Evolutionary conservation across 208 protist species (phyloP).

Genomic region (Strigomonas galati): DNA sequence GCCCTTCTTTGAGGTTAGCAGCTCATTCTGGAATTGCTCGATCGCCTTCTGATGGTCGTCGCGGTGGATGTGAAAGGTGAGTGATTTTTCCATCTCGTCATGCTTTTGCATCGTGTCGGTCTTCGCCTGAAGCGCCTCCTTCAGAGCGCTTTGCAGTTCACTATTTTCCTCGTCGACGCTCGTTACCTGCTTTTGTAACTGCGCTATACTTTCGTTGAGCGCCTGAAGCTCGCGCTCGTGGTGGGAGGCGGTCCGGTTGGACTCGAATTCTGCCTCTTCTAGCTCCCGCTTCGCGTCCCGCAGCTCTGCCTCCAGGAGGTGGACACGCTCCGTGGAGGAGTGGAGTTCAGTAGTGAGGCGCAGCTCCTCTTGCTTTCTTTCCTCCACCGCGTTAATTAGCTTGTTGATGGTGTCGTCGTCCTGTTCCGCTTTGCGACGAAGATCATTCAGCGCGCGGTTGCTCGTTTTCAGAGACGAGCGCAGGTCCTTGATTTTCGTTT

Average conservation of each 20-base stretch:
- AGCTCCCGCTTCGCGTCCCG: constrained; percentile 7
- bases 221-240: background rate
- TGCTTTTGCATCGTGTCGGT: background rate
- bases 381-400: constrained; percentile 35
- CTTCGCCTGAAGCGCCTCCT: background rate
- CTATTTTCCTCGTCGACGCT: background rate
- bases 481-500: constrained; percentile 18
- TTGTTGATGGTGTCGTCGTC: constrained; percentile 32
- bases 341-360: background rate
- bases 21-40: constrained; percentile 7
- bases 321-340: background rate
- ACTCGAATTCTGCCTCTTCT: background rate
- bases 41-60: constrained; percentile 13
- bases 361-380: background rate
- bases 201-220: background rate
- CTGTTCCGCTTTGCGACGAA: constrained; percentile 20
- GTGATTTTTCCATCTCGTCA: background rate
- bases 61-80: constrained; percentile 2
- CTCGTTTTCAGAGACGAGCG: constrained; percentile 21
- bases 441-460: constrained; percentile 19
- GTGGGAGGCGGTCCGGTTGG: background rate
- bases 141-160: background rate
- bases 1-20: constrained; percentile 6
- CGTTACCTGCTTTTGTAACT: background rate
- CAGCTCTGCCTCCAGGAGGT: constrained; percentile 5